Percentiles rank a stretch among this genome's conserved stretches.
phyloP scores from a whole-genome alignment of 2,329 filamentous ascomycete species.

The Cladosporium cucumerinum region DNA sequence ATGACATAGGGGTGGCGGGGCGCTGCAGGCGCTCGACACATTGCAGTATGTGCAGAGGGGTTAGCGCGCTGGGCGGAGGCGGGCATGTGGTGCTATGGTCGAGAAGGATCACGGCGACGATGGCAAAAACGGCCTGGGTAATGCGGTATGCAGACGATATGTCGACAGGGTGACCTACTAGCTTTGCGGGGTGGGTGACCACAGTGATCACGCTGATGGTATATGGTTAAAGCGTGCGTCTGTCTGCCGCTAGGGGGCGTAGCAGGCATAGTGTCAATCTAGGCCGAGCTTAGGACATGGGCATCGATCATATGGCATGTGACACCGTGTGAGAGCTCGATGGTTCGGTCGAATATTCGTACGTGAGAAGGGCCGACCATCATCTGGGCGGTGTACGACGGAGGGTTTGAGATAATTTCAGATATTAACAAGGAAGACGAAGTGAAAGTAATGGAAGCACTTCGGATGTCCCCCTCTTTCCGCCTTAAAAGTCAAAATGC shows the following conservation, averaged over 20 bases:
- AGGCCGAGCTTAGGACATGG: not conserved
- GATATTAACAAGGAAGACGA: not conserved
- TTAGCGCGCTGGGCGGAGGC: slow-evolving; percentile 2
- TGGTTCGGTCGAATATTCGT: not conserved
- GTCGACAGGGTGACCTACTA: slow-evolving; percentile 11
- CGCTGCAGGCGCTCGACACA: slow-evolving; percentile 10
- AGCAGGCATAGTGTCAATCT: slow-evolving; percentile 7
- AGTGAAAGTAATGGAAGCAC: not conserved
- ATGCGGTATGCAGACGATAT: not conserved
- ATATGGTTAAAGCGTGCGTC: slow-evolving; percentile 7
- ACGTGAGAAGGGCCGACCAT: not conserved
- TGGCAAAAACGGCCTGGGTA: slow-evolving; percentile 5
- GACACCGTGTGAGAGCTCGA: not conserved
- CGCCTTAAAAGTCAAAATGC: not conserved
- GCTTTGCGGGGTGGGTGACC: slow-evolving; percentile 10
- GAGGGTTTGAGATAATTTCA: not conserved
- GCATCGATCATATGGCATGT: not conserved
- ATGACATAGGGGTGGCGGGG: slow-evolving; percentile 11
- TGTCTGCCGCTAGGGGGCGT: slow-evolving; percentile 9
- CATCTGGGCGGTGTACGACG: not conserved
- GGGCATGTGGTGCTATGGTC: not conserved
- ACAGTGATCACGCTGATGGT: slow-evolving; percentile 6
- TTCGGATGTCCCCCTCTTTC: not conserved
- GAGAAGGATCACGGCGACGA: not conserved
- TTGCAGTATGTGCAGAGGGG: not conserved